Evolutionary conservation across 306 rosid genomes (phyloP), one percentile per base, ranked within the genome.

Genomic region (Vigna mungo): DNA sequence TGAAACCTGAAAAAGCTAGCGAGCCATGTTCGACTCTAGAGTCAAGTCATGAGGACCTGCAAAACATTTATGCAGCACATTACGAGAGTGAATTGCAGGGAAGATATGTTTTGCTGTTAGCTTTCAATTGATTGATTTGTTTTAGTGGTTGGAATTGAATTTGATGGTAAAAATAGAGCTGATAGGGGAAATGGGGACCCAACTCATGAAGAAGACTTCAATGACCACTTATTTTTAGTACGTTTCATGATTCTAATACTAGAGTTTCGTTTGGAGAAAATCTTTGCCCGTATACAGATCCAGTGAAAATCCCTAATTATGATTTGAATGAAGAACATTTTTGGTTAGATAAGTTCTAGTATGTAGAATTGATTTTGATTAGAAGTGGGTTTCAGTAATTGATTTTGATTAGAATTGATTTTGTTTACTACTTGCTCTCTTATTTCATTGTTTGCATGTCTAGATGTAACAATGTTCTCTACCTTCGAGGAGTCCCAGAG

Each of bases 381-480:
- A 3, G 30, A 56, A 56, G 63, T 56, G n/a, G 32, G 10, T 6
- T 60, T 2, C 4, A 7, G 6, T 16, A 7, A 58, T 30, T 32
- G n/a, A n/a, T n/a, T n/a, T n/a, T n/a, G n/a, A n/a, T n/a, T n/a
- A n/a, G n/a, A n/a, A n/a, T n/a, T n/a, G n/a, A n/a, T n/a, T n/a
- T n/a, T n/a, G n/a, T n/a, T n/a, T n/a, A n/a, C n/a, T n/a, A 30
- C 34, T 30, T 30, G 34, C 4, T 30, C 1, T 30, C 34, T 30
- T 43, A 39, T 77, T 51, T 17, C 68, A 52, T 71, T 71, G 67
- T 67, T 78, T 78, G 32, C 34, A 4, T 61, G 55, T 68, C 63
- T 89, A 94, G 98, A 81, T 94, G 98, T 73, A 94, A 94, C 90
- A 94, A 94, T 72, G 98, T 94, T 80, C 94, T 94, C 39, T 94